Conservation (phyloP, 805 yeast species). For the Candida glaebosa region DNA sequence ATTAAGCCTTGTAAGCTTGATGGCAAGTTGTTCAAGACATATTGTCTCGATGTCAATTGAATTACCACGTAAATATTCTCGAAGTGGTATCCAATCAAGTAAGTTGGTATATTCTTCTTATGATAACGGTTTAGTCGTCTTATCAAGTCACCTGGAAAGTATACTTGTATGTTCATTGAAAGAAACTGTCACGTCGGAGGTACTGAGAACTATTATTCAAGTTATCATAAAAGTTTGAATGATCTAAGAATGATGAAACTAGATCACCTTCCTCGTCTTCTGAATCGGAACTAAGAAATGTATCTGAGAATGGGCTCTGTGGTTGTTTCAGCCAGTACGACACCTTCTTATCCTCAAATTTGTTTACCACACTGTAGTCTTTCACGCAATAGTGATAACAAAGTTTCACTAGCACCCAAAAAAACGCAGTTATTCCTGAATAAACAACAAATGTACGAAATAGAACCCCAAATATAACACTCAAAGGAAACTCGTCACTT, state of each 20-base stretch:
- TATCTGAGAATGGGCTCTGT: neutral
- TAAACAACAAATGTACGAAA: neutral
- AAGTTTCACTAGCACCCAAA: neutral
- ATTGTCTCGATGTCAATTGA: conserved; percentile 7
- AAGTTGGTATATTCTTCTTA: conserved; percentile 6
- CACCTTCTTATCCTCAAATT: neutral
- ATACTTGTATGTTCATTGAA: conserved; percentile 15
- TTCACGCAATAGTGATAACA: neutral
- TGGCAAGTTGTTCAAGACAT: conserved; percentile 6
- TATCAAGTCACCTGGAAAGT: conserved; percentile 32
- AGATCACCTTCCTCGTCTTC: conserved; percentile 10
- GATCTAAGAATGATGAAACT: conserved; percentile 9
- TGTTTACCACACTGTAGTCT: neutral
- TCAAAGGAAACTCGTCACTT: neutral
- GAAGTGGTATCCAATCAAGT: conserved; percentile 24
- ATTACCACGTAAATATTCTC: conserved; percentile 20
- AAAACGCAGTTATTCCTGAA: neutral
- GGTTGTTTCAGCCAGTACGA: neutral
- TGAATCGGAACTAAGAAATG: conserved; percentile 1
- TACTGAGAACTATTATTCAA: conserved; percentile 42
- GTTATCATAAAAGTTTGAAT: conserved; percentile 15
- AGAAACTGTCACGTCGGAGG: conserved; percentile 39
- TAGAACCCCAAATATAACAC: neutral
- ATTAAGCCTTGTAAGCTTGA: conserved; percentile 11
- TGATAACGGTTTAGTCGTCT: conserved; percentile 6